These are phyloP conservation scores for Pezizomycotina sp. DNA, from an alignment of 2,329 filamentous ascomycete species.

Conservation along the genomic window DNA sequence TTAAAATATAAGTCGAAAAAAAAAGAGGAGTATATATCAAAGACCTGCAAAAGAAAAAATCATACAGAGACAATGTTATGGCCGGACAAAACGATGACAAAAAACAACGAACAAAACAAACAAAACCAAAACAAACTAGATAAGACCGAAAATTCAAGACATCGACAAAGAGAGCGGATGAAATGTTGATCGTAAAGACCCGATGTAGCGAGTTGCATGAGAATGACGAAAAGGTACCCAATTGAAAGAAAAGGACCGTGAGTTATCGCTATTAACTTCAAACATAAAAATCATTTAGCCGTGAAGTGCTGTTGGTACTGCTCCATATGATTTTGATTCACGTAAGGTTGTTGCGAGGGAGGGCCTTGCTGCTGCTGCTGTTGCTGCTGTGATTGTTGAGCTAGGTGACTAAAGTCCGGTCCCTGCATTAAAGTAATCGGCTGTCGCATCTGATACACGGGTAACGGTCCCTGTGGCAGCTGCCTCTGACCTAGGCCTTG, in stretches of 20 bases:
- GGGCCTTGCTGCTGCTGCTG: slow-evolving; percentile 2
- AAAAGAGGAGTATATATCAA: slow-evolving; percentile 13
- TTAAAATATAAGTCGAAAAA: slow-evolving; percentile 26
- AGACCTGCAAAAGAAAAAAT: slow-evolving; percentile 7
- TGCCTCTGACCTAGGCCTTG: neutral
- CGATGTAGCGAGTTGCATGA: slow-evolving; percentile 16
- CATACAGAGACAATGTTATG: slow-evolving; percentile 12
- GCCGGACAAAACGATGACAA: slow-evolving; percentile 9
- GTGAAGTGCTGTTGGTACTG: neutral
- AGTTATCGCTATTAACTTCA: neutral
- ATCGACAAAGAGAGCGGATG: slow-evolving; percentile 10
- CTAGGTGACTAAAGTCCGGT: slow-evolving; percentile 3
- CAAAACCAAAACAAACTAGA: slow-evolving; percentile 7
- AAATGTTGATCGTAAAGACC: slow-evolving; percentile 5
- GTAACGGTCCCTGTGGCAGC: neutral
- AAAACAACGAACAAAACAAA: slow-evolving; percentile 8
- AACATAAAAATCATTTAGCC: neutral
- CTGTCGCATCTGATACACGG: neutral
- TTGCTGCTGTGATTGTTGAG: too few relatives aligned
- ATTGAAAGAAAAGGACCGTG: slow-evolving; percentile 1
- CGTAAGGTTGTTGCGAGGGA: neutral
- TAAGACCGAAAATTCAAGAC: slow-evolving; percentile 16
- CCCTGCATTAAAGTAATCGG: too few relatives aligned
- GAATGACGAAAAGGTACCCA: slow-evolving; percentile 20
- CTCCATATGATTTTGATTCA: neutral